phyloP scores from a whole-genome alignment of 306 rosid genomes.

The Casuarina glauca region DNA sequence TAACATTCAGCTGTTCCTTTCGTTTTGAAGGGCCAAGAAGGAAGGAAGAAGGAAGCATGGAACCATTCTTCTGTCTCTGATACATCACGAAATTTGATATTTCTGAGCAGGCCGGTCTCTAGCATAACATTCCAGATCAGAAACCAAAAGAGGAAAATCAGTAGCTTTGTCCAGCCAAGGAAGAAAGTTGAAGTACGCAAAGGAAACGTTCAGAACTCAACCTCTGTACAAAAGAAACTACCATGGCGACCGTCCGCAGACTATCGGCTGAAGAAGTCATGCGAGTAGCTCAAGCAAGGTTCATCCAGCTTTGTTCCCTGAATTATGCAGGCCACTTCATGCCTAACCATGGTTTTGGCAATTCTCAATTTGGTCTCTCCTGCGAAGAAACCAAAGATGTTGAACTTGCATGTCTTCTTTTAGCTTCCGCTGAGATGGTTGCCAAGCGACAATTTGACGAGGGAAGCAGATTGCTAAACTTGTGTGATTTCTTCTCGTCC shows the following conservation, averaged over 20 bases:
- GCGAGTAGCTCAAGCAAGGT: constrained; percentile 60
- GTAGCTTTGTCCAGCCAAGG: too few relatives aligned
- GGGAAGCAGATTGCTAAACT: constrained; percentile 39
- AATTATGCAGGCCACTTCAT: constrained; percentile 18
- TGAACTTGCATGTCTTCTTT: constrained; percentile 59
- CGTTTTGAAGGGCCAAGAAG: too few relatives aligned
- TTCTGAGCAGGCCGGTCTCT: too few relatives aligned
- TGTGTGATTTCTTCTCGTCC: constrained; percentile 35
- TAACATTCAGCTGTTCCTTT: too few relatives aligned
- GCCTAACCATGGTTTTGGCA: constrained; percentile 44
- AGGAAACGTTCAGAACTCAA: too few relatives aligned
- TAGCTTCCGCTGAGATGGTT: constrained; percentile 65
- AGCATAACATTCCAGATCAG: too few relatives aligned
- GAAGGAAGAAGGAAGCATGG: too few relatives aligned
- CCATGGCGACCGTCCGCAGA: constrained; percentile 16
- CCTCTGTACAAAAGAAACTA: too few relatives aligned
- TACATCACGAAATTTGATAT: too few relatives aligned
- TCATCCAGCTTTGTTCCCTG: constrained; percentile 47
- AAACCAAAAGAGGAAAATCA: too few relatives aligned
- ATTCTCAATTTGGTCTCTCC: constrained; percentile 43
- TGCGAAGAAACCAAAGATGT: constrained; percentile 47
- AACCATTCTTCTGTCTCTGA: too few relatives aligned
- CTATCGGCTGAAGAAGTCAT: constrained; percentile 57
- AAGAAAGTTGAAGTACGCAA: too few relatives aligned
- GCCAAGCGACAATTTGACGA: constrained; percentile 51